phyloP scores from a whole-genome alignment of 352 stramenopile species.

The Phytophthora nicotianae region DNA sequence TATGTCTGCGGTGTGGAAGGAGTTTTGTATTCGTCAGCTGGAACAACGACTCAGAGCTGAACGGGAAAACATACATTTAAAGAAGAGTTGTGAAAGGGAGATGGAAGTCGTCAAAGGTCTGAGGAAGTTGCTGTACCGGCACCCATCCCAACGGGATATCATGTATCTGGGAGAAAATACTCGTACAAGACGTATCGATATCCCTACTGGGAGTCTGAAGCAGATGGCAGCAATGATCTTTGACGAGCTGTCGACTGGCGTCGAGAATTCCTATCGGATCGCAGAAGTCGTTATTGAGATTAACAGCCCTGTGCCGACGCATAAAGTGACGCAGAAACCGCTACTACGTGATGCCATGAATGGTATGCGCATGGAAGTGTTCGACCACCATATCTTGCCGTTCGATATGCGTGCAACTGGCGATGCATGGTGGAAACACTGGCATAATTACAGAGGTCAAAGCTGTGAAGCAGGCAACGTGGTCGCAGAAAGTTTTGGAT shows the following conservation, averaged over 20 bases:
- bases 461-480: conserved; percentile 33
- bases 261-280: conserved; percentile 38
- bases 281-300: conserved; percentile 29
- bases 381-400: conserved; percentile 37
- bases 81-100: conserved; percentile 6
- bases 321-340: conserved; percentile 10
- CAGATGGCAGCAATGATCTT: conserved; percentile 27
- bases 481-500: conserved; percentile 51
- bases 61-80: conserved; percentile 10
- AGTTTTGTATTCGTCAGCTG: conserved; percentile 24
- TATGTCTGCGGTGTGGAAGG: conserved; percentile 11
- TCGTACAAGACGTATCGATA: conserved; percentile 18
- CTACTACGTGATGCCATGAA: conserved; percentile 31
- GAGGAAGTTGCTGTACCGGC: conserved; percentile 24
- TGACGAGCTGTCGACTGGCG: conserved; percentile 30
- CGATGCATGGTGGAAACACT: conserved; percentile 37
- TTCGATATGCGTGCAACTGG: conserved; percentile 35
- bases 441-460: conserved; percentile 28
- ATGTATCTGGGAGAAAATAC: conserved; percentile 9
- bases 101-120: conserved; percentile 15
- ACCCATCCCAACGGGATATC: conserved; percentile 4
- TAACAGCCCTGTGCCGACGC: conserved; percentile 15
- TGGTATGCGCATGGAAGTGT: conserved; percentile 41
- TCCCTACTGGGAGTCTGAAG: conserved; percentile 15
- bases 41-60: conserved; percentile 12